These are phyloP conservation scores for Rosa lucieae DNA, from an alignment of 306 rosid species.

Conservation along the genomic window DNA sequence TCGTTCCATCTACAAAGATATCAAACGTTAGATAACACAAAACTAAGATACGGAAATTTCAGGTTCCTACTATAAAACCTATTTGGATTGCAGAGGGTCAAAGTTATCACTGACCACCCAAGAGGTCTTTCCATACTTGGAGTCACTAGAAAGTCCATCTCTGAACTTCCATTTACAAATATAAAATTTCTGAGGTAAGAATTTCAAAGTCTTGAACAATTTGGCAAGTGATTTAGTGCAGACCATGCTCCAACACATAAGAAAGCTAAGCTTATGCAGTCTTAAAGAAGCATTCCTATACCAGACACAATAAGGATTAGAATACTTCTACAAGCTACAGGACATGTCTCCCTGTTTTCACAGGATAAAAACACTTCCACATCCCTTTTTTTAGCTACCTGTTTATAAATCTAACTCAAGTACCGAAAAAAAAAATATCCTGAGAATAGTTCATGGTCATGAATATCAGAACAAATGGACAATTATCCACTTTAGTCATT, in stretches of 20 bases:
- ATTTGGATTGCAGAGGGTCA: no score
- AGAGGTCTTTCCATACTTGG: neutral
- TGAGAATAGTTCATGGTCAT: neutral
- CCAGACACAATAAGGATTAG: neutral
- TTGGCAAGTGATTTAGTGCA: neutral
- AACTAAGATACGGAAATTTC: neutral
- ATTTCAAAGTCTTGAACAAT: neutral
- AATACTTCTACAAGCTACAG: neutral
- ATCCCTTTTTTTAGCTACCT: no score
- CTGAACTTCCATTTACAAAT: neutral
- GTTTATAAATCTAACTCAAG: no score
- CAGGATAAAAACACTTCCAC: no score
- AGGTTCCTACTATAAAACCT: no score
- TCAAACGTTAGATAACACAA: conserved; percentile 30
- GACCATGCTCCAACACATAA: neutral
- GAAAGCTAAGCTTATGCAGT: neutral
- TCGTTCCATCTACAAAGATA: conserved; percentile 76
- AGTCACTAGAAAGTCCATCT: neutral
- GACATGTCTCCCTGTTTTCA: neutral
- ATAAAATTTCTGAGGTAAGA: neutral
- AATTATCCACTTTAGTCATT: neutral
- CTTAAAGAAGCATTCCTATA: neutral
- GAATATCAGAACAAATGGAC: neutral
- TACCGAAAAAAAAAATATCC: no score
- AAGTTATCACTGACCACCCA: neutral